These are phyloP conservation scores for Syncephalis plumigaleata DNA, from an alignment of 371 early-diverging fungal genomes.

Conservation along the genomic window DNA sequence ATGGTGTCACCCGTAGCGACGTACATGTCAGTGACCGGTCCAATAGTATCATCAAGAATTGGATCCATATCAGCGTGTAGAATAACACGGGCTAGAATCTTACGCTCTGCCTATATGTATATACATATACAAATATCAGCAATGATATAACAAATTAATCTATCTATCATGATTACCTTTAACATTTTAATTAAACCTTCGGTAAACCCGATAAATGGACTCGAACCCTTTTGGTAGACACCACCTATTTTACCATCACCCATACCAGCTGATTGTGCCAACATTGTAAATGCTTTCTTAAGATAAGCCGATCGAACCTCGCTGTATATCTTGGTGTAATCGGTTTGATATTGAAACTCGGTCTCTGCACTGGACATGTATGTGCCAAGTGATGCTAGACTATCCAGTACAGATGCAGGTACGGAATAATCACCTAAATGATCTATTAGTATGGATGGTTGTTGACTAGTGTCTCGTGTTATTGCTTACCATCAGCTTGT, in stretches of 20 bases:
- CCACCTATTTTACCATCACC: conserved; percentile 29
- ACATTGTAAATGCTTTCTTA: conserved; percentile 34
- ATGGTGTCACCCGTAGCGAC: conserved; percentile 45
- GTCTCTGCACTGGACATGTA: conserved; percentile 37
- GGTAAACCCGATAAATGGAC: conserved; percentile 6
- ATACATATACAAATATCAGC: neutral
- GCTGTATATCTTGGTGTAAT: conserved; percentile 49
- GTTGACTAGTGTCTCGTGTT: too few species aligned
- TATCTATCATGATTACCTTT: conserved; percentile 11
- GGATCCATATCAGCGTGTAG: conserved; percentile 31
- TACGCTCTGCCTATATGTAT: conserved; percentile 40
- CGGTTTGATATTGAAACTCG: conserved; percentile 37
- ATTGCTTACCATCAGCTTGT: too few species aligned
- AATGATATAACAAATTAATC: neutral
- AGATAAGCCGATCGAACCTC: conserved; percentile 57
- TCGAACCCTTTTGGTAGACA: conserved; percentile 47
- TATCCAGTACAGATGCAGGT: too few species aligned
- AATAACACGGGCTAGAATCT: conserved; percentile 39
- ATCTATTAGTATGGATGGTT: too few species aligned
- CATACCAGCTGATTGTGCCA: conserved; percentile 24
- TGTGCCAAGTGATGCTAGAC: conserved; percentile 35
- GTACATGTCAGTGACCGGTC: conserved; percentile 34
- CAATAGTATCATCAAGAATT: conserved; percentile 31
- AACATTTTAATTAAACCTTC: conserved; percentile 1
- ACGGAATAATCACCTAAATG: too few species aligned